Percentiles rank a stretch among this genome's conserved stretches.
Evolutionary conservation across 176 grass and related monocot genomes (phyloP).

Genomic region (Elaeis guineensis): DNA sequence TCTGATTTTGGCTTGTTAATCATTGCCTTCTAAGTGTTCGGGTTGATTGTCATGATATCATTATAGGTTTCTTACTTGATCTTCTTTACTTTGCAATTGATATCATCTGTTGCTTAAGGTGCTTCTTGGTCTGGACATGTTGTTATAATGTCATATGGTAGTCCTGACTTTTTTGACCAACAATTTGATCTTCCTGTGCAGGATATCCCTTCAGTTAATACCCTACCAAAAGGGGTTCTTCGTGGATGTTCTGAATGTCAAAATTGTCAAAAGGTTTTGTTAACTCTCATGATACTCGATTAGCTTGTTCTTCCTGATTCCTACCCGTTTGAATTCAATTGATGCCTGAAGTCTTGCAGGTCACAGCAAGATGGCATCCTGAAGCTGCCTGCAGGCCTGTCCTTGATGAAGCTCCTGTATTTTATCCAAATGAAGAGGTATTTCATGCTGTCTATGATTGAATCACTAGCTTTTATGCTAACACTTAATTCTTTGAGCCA

Average conservation of each 20-base stretch:
- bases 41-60: too few species aligned
- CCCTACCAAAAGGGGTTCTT: conserved; percentile 18
- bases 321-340: background rate
- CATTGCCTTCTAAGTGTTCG: too few species aligned
- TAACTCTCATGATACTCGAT: background rate
- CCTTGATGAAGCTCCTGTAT: conserved; percentile 25
- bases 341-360: conserved; percentile 3
- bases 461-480: too few species aligned
- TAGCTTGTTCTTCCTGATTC: background rate
- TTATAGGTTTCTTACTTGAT: too few species aligned
- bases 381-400: conserved; percentile 6
- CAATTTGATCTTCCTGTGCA: background rate
- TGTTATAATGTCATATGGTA: too few species aligned
- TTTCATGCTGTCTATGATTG: background rate
- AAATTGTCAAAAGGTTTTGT: conserved; percentile 24
- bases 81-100: too few species aligned
- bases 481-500: too few species aligned
- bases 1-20: too few species aligned
- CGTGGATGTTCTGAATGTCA: conserved; percentile 16
- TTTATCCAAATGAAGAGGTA: conserved; percentile 26
- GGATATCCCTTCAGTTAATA: background rate
- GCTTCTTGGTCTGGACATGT: too few species aligned
- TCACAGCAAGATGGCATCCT: conserved; percentile 20
- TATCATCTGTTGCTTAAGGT: too few species aligned
- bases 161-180: too few species aligned